These are phyloP conservation scores for Mercurialis annua DNA, from an alignment of 345 rosid genomes.

Conservation along the genomic window DNA sequence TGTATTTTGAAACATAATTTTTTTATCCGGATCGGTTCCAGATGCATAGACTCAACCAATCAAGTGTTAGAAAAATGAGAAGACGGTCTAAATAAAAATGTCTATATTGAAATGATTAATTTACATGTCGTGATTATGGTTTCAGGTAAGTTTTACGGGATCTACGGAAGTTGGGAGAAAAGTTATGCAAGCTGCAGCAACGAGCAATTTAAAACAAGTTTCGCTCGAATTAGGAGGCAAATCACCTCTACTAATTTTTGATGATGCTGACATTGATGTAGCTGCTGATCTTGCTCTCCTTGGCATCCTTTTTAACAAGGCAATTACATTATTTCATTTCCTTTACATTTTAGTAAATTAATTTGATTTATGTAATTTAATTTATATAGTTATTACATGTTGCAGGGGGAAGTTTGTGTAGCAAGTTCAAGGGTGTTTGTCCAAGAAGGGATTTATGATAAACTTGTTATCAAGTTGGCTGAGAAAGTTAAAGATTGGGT, in stretches of 20 bases:
- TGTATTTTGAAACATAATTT: too few relatives aligned
- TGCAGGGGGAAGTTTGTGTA: slow-evolving; percentile 70
- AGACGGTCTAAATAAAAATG: too few relatives aligned
- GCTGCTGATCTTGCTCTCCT: slow-evolving; percentile 59
- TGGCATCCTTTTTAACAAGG: slow-evolving; percentile 54
- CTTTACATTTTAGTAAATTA: too few relatives aligned
- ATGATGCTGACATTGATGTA: slow-evolving; percentile 62
- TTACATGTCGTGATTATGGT: too few relatives aligned
- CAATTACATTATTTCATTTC: slow-evolving; percentile 11
- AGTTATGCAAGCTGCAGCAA: slow-evolving; percentile 59
- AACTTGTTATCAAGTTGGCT: slow-evolving; percentile 9
- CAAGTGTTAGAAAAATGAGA: too few relatives aligned
- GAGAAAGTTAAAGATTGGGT: not conserved
- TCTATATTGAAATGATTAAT: too few relatives aligned
- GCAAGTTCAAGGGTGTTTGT: slow-evolving; percentile 75
- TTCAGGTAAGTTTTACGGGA: slow-evolving; percentile 68
- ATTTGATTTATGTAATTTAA: too few relatives aligned
- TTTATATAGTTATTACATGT: too few relatives aligned
- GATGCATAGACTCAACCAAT: too few relatives aligned
- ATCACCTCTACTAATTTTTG: slow-evolving; percentile 67
- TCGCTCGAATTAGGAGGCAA: slow-evolving; percentile 81
- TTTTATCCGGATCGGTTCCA: too few relatives aligned
- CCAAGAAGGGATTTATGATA: slow-evolving; percentile 71
- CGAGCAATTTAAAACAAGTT: slow-evolving; percentile 66
- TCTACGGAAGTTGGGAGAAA: slow-evolving; percentile 58